A percentile compares a stretch with the other conserved stretches of the same genome.
These are phyloP conservation scores for Aethionema arabicum DNA, from an alignment of 345 rosid genomes.

Conservation along the genomic window DNA sequence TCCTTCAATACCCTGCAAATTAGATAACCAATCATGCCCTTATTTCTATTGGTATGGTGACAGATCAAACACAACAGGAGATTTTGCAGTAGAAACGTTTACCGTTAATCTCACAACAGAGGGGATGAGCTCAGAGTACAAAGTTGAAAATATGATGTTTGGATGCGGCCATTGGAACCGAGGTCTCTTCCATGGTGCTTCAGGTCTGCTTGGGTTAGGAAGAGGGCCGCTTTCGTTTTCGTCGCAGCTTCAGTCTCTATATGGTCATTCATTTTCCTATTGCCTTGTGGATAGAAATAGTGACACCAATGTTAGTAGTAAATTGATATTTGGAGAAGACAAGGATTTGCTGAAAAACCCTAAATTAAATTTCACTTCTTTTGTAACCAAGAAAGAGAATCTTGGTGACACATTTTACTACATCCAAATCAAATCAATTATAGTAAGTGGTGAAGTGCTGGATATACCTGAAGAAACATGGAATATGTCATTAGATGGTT, in stretches of 20 bases:
- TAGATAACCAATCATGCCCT: conserved; percentile 67
- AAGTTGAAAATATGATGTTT: conserved; percentile 66
- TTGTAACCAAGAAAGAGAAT: conserved; percentile 40
- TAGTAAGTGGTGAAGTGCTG: conserved; percentile 57
- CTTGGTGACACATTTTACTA: conserved; percentile 66
- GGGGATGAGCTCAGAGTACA: conserved; percentile 46
- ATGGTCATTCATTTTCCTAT: conserved; percentile 81
- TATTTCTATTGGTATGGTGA: conserved; percentile 89
- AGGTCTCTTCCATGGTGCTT: conserved; percentile 71
- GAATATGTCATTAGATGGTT: conserved; percentile 57
- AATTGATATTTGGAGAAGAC: conserved; percentile 75
- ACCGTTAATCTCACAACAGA: conserved; percentile 55
- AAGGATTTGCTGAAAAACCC: conserved; percentile 52
- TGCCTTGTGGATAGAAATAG: conserved; percentile 73
- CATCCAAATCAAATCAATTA: conserved; percentile 61
- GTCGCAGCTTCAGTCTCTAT: conserved; percentile 73
- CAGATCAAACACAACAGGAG: conserved; percentile 79
- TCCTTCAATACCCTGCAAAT: conserved; percentile 54
- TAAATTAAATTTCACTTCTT: conserved; percentile 63
- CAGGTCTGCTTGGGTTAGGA: conserved; percentile 85
- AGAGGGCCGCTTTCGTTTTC: conserved; percentile 83
- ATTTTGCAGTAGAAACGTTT: conserved; percentile 73
- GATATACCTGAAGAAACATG: conserved; percentile 71
- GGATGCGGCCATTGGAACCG: conserved; percentile 93
- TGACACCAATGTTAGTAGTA: conserved; percentile 61